These are phyloP conservation scores for Leptodontidium sp. DNA, from an alignment of 2,329 filamentous ascomycete species.

Conservation along the genomic window DNA sequence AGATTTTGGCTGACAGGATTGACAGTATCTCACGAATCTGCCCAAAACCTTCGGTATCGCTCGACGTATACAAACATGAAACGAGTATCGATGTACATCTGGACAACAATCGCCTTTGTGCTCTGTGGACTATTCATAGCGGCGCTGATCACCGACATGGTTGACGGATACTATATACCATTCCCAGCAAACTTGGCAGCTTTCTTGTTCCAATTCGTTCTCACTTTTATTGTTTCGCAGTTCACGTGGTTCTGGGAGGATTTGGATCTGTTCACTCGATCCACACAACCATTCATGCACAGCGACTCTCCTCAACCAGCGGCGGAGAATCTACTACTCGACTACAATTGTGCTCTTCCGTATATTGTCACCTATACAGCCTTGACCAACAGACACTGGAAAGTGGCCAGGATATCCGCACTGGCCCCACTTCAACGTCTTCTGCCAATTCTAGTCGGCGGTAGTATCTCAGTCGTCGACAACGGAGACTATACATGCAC, in stretches of 20 bases:
- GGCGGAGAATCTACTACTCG: slow-evolving; percentile 14
- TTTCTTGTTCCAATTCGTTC: slow-evolving; percentile 1
- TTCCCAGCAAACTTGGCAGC: background rate
- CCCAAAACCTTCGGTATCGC: slow-evolving; percentile 7
- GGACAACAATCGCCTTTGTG: background rate
- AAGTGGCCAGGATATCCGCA: slow-evolving; percentile 11
- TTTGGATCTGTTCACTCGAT: slow-evolving; percentile 17
- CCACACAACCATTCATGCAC: slow-evolving; percentile 8
- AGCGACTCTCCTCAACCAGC: background rate
- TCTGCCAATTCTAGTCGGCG: slow-evolving; percentile 1
- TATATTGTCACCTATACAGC: slow-evolving; percentile 13
- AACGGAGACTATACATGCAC: slow-evolving; percentile 4
- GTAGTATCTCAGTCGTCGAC: slow-evolving; percentile 12
- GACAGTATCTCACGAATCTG: background rate
- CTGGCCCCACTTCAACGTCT: slow-evolving; percentile 10
- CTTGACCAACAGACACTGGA: slow-evolving; percentile 13
- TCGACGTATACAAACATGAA: background rate
- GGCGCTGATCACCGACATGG: background rate
- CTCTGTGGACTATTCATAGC: slow-evolving; percentile 10
- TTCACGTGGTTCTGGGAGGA: slow-evolving; percentile 15
- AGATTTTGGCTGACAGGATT: background rate
- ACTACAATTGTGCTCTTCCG: slow-evolving; percentile 10
- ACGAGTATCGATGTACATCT: slow-evolving; percentile 8
- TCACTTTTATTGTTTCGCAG: background rate
- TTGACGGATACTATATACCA: background rate